These are phyloP conservation scores for Malus asiatica DNA, from an alignment of 306 rosid genomes.

Conservation along the genomic window DNA sequence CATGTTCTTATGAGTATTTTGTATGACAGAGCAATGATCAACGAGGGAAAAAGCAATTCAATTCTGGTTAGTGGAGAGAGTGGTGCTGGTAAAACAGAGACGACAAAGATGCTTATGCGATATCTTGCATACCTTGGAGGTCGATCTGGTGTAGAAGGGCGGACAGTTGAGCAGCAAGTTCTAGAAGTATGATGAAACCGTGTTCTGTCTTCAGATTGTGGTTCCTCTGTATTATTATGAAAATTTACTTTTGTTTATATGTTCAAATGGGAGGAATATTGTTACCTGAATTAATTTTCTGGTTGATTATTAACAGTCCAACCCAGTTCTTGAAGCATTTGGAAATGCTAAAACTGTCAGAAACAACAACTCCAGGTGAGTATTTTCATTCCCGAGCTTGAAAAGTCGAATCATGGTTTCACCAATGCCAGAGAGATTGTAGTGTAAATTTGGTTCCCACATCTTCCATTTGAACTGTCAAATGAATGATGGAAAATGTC, in stretches of 20 bases:
- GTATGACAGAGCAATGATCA: slow-evolving; percentile 80
- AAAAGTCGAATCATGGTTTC: slow-evolving; percentile 9
- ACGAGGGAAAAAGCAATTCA: slow-evolving; percentile 99
- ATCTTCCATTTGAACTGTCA: not conserved
- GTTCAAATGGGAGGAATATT: not conserved
- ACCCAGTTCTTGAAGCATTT: slow-evolving; percentile 99
- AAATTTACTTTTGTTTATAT: not conserved
- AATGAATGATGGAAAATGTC: not conserved
- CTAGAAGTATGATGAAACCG: slow-evolving; percentile 63
- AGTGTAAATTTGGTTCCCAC: not conserved
- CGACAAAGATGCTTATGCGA: slow-evolving; percentile 98
- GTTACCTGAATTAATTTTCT: slow-evolving; percentile 30
- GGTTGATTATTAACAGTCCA: slow-evolving; percentile 63
- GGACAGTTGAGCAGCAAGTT: slow-evolving; percentile 99
- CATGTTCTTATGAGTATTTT: slow-evolving; percentile 10
- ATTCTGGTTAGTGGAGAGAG: slow-evolving; percentile 98
- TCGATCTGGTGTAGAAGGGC: slow-evolving; percentile 98
- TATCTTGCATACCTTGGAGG: slow-evolving; percentile 99
- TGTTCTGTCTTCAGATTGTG: not conserved
- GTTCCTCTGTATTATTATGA: slow-evolving; percentile 12
- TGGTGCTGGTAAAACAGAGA: slow-evolving; percentile 99
- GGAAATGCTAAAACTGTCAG: slow-evolving; percentile 99
- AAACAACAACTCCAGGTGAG: slow-evolving; percentile 97
- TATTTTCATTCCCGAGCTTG: slow-evolving; percentile 10
- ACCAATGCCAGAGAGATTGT: not conserved